Evolutionary conservation across 2,329 filamentous ascomycete species (phyloP), one percentile per base, ranked within the genome.

Genomic region (Cladobotryum protrusum): DNA sequence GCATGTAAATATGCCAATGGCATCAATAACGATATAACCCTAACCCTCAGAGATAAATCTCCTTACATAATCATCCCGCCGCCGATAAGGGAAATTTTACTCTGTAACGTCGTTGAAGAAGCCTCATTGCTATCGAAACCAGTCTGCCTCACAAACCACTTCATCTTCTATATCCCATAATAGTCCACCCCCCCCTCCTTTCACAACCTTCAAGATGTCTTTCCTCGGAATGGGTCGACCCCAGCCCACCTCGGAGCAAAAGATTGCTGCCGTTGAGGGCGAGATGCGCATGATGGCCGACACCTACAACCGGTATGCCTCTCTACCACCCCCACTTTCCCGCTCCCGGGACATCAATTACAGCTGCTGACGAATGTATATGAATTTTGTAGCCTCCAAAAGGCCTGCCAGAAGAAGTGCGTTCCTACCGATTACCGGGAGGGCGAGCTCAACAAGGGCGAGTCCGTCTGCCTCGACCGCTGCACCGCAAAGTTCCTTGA

Each of bases 401-500:
- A 89, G 71, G 87, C 89, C 56, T 99, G 93, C 82, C 83, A 87
- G 59, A 83, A 86, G 68, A 99, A 99, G 78, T 99, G 93, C 74
- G 82, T 99, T 61, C 92, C 92, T 55, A 78, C 76, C 64, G 84
- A 92, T 63, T 99, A 97, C 82, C 89, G 90, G 69, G 93, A 99
- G 76, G 83, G 82, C 69, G 92, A 99, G 62, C 84, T 99, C 64
- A 96, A 96, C 82, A 99, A 99, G 77, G 95, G 91, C 78, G 93
- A 99, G 74, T 90, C 87, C 60, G 93, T 99, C 62, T 99, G 95
- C 76, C 84, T 99, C 61, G 93, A 99, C 75, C 89, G 93, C 65
- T 99, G 95, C 74, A 88, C 95, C 52, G 81, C 87, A 66, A 99
- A 99, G 77, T 99, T 97, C 78, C 96, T 99, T 74, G 92, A 97